Percentiles rank a stretch among this genome's conserved stretches.
Conservation (phyloP, 495 filamentous ascomycete genomes). For the Corynascus novoguineensis region DNA sequence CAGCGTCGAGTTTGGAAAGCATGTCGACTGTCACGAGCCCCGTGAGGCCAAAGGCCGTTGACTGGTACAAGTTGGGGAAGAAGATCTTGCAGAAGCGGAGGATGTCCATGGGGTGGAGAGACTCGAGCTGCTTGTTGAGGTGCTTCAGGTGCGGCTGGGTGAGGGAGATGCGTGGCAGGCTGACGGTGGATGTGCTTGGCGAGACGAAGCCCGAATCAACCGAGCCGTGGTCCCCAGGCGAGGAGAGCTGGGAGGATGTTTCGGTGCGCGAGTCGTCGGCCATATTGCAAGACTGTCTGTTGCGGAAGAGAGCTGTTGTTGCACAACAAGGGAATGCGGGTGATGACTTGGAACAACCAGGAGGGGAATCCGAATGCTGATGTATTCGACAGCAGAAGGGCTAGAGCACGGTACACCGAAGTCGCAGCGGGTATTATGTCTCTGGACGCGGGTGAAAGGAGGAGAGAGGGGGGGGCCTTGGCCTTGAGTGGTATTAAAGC, state of each 20-base stretch:
- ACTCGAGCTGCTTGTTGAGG: slow-evolving; percentile 80
- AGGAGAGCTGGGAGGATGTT: slow-evolving; percentile 31
- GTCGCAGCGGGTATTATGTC: slow-evolving; percentile 9
- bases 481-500: slow-evolving; percentile 23
- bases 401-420: slow-evolving; percentile 1
- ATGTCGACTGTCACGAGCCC: slow-evolving; percentile 94
- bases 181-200: slow-evolving; percentile 51
- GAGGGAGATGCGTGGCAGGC: slow-evolving; percentile 59
- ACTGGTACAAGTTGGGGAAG: slow-evolving; percentile 88
- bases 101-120: slow-evolving; percentile 72
- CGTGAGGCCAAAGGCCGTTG: slow-evolving; percentile 93
- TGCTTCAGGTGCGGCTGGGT: slow-evolving; percentile 83
- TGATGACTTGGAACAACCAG: neutral
- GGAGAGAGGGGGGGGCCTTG: slow-evolving; percentile 12
- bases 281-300: slow-evolving; percentile 32
- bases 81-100: slow-evolving; percentile 87
- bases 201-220: slow-evolving; percentile 89
- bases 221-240: slow-evolving; percentile 35
- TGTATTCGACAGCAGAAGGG: neutral
- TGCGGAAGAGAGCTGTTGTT: slow-evolving; percentile 1
- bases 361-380: neutral
- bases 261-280: slow-evolving; percentile 19
- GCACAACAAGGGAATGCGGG: neutral
- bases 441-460: neutral
- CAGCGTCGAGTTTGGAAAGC: slow-evolving; percentile 75